Percentiles rank a stretch among this genome's conserved stretches.
Evolutionary conservation across 2,329 filamentous ascomycete genomes (phyloP).

Genomic region (Aspergillus sp.): DNA sequence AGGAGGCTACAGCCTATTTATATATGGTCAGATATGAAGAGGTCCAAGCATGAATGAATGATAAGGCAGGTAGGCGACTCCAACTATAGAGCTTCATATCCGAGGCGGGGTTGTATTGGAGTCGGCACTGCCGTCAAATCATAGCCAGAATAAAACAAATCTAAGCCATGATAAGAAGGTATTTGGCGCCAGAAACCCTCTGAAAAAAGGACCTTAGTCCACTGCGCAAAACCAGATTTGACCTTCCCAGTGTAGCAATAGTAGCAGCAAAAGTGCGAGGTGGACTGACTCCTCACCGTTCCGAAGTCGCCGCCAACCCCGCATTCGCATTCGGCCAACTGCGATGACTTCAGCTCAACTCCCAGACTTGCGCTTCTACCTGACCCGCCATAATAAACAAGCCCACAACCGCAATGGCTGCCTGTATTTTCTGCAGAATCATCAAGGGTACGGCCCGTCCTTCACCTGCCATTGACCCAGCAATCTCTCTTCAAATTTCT

Average conservation of each 20-base stretch:
- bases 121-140: conserved; percentile 19
- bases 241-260: not conserved
- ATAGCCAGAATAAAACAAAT: conserved; percentile 4
- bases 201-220: not conserved
- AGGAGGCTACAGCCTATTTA: conserved; percentile 1
- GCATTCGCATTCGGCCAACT: conserved; percentile 12
- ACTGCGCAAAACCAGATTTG: not conserved
- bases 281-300: conserved; percentile 15
- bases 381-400: not conserved
- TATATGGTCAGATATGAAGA: conserved; percentile 1
- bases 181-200: not conserved
- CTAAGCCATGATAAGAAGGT: conserved; percentile 2
- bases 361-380: not conserved
- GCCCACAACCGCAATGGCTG: conserved; percentile 24
- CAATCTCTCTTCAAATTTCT: not conserved
- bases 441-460: conserved; percentile 69
- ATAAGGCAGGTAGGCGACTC: conserved; percentile 15
- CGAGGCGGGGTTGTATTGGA: conserved; percentile 9
- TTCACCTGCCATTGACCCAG: not conserved
- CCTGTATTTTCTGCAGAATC: conserved; percentile 97
- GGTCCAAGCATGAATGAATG: conserved; percentile 1
- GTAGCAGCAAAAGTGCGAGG: not conserved
- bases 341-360: conserved; percentile 13
- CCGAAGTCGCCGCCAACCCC: conserved; percentile 29
- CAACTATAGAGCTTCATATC: not conserved